phyloP scores from a whole-genome alignment of 1,139 yeast genomes.

The Ogataea hybrid region DNA sequence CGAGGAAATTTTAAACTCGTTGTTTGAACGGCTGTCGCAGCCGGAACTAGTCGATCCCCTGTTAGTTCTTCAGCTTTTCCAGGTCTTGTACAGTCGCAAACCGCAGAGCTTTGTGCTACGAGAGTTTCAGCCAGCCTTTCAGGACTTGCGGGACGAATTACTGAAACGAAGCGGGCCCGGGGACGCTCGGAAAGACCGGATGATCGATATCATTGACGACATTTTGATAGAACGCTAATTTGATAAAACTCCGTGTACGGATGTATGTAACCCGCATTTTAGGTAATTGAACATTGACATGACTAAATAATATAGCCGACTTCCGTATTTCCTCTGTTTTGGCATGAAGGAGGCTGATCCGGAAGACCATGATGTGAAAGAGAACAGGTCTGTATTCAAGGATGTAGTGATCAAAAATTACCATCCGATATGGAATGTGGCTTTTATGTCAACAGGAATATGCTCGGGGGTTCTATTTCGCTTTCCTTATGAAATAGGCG shows the following conservation, averaged over 20 bases:
- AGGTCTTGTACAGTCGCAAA: slow-evolving; percentile 10
- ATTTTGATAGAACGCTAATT: slow-evolving; percentile 8
- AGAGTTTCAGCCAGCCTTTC: slow-evolving; percentile 15
- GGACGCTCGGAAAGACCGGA: neutral
- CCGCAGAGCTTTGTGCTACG: slow-evolving; percentile 13
- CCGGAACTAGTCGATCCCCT: slow-evolving; percentile 14
- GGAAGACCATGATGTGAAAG: neutral
- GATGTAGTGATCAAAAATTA: slow-evolving; percentile 35
- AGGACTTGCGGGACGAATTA: slow-evolving; percentile 14
- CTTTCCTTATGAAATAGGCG: slow-evolving; percentile 62
- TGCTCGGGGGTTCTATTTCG: slow-evolving; percentile 53
- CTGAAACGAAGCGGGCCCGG: neutral
- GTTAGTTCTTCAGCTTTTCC: slow-evolving; percentile 11
- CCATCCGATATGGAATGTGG: slow-evolving; percentile 57
- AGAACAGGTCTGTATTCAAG: slow-evolving; percentile 5
- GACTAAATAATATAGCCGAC: neutral
- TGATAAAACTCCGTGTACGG: neutral
- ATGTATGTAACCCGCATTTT: neutral
- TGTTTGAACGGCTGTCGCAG: slow-evolving; percentile 11
- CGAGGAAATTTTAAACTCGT: slow-evolving; percentile 14
- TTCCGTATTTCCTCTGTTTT: neutral
- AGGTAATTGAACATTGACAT: neutral
- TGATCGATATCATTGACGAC: slow-evolving; percentile 10
- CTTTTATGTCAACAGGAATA: slow-evolving; percentile 44
- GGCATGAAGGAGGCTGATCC: neutral